A percentile compares a stretch with the other conserved stretches of the same genome.
Conservation (phyloP, 2,329 filamentous ascomycete species). For the Oidium heveae region DNA sequence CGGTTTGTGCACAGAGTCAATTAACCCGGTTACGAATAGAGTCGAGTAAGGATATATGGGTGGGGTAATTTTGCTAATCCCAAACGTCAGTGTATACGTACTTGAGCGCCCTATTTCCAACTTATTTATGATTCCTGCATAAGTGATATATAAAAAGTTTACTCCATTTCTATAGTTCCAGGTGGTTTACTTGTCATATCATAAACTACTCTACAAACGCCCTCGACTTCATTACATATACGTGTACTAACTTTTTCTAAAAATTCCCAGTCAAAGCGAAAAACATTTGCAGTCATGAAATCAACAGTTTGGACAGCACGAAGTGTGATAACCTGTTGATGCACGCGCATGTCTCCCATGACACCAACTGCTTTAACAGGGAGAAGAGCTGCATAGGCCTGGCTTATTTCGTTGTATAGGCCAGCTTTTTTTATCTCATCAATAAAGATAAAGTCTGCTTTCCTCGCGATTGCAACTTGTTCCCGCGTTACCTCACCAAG, state of each 20-base stretch:
- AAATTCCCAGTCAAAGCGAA: slow-evolving; percentile 30
- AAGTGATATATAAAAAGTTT: slow-evolving; percentile 8
- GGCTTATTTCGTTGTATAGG: slow-evolving; percentile 44
- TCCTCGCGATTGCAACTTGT: slow-evolving; percentile 52
- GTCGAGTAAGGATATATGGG: no score
- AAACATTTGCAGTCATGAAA: slow-evolving; percentile 17
- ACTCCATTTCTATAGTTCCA: slow-evolving; percentile 49
- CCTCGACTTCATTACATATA: slow-evolving; percentile 38
- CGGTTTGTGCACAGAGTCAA: no score
- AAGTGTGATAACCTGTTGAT: slow-evolving; percentile 34
- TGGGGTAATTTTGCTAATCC: no score
- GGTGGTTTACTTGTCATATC: slow-evolving; percentile 28
- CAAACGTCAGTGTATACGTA: no score
- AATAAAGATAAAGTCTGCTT: slow-evolving; percentile 59
- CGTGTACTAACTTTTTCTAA: slow-evolving; percentile 37
- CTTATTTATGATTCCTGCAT: no score
- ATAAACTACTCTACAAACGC: slow-evolving; percentile 42
- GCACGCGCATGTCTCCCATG: slow-evolving; percentile 41
- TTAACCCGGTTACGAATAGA: no score
- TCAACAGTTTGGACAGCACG: slow-evolving; percentile 31
- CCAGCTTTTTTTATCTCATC: slow-evolving; percentile 47
- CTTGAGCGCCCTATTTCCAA: no score
- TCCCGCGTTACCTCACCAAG: slow-evolving; percentile 65
- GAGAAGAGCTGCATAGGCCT: slow-evolving; percentile 44
- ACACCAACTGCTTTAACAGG: slow-evolving; percentile 40